A percentile compares a stretch with the other conserved stretches of the same genome.
Evolutionary conservation across 192 early-diverging fungal genomes (phyloP).

Genomic region (Paraglomus occultum): DNA sequence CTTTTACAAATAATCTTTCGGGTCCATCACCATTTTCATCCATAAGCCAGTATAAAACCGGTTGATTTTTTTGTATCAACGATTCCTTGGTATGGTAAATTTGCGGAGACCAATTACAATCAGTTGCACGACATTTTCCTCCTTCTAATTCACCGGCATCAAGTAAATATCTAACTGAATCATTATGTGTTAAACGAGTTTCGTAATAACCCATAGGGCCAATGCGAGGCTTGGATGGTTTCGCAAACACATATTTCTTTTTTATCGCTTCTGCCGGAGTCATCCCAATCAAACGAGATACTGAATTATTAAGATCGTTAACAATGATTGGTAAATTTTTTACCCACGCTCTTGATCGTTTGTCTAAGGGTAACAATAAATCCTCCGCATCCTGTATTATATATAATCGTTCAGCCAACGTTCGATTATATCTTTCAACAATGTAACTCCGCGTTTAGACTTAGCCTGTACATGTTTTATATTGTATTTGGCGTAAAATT

Average conservation of each 20-base stretch:
- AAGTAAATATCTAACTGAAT: constrained; percentile 5
- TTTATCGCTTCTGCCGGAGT: constrained; percentile 3
- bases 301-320: background rate
- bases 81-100: background rate
- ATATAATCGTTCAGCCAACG: background rate
- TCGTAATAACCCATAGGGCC: constrained; percentile 1
- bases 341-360: background rate
- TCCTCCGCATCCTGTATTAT: background rate
- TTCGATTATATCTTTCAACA: constrained; percentile 20
- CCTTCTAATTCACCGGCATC: background rate
- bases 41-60: background rate
- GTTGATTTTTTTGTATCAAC: constrained; percentile 4
- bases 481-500: background rate
- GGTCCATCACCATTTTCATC: background rate
- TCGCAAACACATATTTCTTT: constrained; percentile 4
- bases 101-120: background rate
- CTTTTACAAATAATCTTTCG: background rate
- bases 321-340: constrained; percentile 1
- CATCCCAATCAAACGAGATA: background rate
- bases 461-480: background rate
- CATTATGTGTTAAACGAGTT: background rate
- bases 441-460: background rate
- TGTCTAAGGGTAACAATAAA: background rate
- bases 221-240: background rate
- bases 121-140: background rate